Evolutionary conservation across 108 stramenopile species (phyloP).

Genomic region (Chaetoceros tenuissimus): DNA sequence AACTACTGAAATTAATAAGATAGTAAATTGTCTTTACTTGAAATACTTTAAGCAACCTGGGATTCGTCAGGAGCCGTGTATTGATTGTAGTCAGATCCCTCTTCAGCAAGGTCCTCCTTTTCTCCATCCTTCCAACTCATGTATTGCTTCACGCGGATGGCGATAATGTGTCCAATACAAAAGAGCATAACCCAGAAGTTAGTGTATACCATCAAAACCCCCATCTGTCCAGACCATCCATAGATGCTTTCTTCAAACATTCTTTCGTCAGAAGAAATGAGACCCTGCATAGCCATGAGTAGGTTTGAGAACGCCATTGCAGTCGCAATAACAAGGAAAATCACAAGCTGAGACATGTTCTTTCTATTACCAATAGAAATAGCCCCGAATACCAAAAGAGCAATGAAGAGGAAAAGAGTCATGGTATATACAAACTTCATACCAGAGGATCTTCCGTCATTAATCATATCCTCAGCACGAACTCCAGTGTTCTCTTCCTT

Average conservation of each 20-base stretch:
- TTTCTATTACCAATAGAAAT: constrained; percentile 11
- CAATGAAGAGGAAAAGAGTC: constrained; percentile 27
- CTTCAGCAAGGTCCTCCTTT: neutral
- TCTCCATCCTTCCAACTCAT: neutral
- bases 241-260: constrained; percentile 24
- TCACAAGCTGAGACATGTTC: constrained; percentile 11
- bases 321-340: constrained; percentile 19
- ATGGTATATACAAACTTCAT: constrained; percentile 32
- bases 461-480: neutral
- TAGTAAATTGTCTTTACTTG: no score
- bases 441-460: neutral
- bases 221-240: constrained; percentile 34
- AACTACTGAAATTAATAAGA: no score
- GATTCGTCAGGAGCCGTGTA: neutral
- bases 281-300: constrained; percentile 21
- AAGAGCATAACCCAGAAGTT: constrained; percentile 26
- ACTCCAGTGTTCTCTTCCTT: constrained; percentile 13
- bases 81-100: neutral
- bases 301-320: constrained; percentile 26
- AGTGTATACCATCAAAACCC: constrained; percentile 29
- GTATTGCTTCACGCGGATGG: neutral
- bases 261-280: constrained; percentile 21
- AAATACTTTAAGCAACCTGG: no score
- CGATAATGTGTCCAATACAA: neutral
- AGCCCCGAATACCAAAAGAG: constrained; percentile 17